Evolutionary conservation across 2,329 filamentous ascomycete genomes (phyloP), one percentile per base, ranked within the genome.

Genomic region (Biscogniauxia sp.): DNA sequence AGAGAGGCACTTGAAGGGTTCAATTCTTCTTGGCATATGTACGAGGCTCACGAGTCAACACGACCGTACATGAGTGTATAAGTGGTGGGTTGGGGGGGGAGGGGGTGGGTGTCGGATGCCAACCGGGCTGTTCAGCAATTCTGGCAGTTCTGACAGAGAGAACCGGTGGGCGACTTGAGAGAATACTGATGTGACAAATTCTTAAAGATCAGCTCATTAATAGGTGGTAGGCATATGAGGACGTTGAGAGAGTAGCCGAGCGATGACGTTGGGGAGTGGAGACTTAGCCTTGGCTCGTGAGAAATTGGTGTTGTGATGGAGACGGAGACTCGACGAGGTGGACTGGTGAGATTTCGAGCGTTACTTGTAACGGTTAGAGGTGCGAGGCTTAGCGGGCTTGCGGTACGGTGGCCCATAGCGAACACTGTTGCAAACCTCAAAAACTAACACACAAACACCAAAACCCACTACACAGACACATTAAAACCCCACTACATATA

Each of bases 1-100:
- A 54, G 58, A 58, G 51, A 64, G 32, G 45, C 37, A 45, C 37
- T 13, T 45, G 15, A n/a, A 45, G 37, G 37, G 37, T 45, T 56
- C 61, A 58, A 66, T 53, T 56, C 58, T n/a, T 57, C 66, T 69
- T 67, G 68, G 67, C 66, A 63, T 63, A 62, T 61, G 64, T 65
- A 63, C 56, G 54, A 65, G 63, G 63, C 37, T 65, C 64, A 66
- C 64, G 54, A 64, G 64, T 61, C 56, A 45, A 45, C 13, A n/a
- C 17, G 15, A 45, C 37, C 37, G 37, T 17, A 7, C 37, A 45
- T 17, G 62, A 63, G 61, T 61, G 62, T 65, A 64, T n/a, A n/a
- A n/a, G n/a, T n/a, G n/a, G n/a, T n/a, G n/a, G n/a, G n/a, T n/a
- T n/a, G n/a, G n/a, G n/a, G n/a, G 49, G 56, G 59, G 58, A 13